Base-by-base conservation (phyloP, 139 green algal species). In the Micromonas commoda region DNA sequence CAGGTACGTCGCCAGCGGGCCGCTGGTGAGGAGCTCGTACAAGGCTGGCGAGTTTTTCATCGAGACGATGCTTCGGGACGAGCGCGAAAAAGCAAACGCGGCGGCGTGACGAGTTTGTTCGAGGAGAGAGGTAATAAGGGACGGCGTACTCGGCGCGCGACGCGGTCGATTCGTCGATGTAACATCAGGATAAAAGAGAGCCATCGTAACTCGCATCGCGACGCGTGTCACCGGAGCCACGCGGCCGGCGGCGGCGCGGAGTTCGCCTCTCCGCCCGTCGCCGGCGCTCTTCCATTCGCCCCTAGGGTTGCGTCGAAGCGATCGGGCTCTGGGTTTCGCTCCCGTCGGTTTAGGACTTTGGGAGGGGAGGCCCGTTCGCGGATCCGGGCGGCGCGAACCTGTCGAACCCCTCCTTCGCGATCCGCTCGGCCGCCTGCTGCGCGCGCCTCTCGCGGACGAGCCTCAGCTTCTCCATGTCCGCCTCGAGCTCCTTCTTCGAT, bases 11-110 rank as follows among this genome's bases (percentile, higher is more conserved):
- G 95, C 95, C 0, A 89, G 86, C 2, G 95, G 95, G 3, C 92
- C 95, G 3, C 87, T 98, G 85, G 95, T 99, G 39, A 88, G 96
- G 13, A 96, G 89, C 23, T 97, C 90, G 0, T 99, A 99, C 86
- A 85, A 89, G 20, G 96, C 96, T 0, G 94, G 94, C 0, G 92
- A 97, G 82, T 93, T 97, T 73, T 98, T 93, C 6, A 75, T 75
- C 68, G 68, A 75, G 9, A 75, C 21, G 24, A 75, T 75, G 68
- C 26, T 75, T 20, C 34, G 68, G 24, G 53, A 75, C 35, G 68
- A 75, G 37, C 21, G 9, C 45, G 16, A 57, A 16, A 57, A 16
- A 57, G 45, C 9, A 16, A 57, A 57, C 45, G 45, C 9, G 45
- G 45, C 45, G 9, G 45, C 45, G 45, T 57, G 45, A 57, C 9